Conservation (phyloP, 345 rosid genomes). For the Clarkia xantiana region DNA sequence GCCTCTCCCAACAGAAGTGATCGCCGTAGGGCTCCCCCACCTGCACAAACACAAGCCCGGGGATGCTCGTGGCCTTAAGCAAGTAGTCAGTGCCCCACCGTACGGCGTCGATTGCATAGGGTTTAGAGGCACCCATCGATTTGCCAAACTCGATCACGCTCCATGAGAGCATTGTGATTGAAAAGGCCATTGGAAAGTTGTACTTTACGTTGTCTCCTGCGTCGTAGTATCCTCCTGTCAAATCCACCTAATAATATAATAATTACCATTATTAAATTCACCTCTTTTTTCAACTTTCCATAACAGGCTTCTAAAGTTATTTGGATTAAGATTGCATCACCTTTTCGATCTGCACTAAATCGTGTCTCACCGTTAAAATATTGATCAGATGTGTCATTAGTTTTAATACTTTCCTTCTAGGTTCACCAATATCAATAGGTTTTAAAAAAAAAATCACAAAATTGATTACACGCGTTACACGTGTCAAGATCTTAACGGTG, state of each 20-base stretch:
- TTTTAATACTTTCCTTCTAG: too few relatives aligned
- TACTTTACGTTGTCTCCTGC: conserved; percentile 90
- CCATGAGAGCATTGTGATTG: conserved; percentile 74
- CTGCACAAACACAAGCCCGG: conserved; percentile 33
- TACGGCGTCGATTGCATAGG: conserved; percentile 36
- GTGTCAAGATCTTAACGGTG: too few relatives aligned
- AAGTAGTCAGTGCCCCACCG: conserved; percentile 77
- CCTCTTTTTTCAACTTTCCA: too few relatives aligned
- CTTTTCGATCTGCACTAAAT: too few relatives aligned
- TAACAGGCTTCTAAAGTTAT: too few relatives aligned
- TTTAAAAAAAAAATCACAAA: too few relatives aligned
- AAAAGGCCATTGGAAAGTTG: conserved; percentile 83
- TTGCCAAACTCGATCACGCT: conserved; percentile 47
- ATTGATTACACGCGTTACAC: too few relatives aligned
- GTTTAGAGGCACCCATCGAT: conserved; percentile 30
- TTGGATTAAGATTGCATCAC: too few relatives aligned
- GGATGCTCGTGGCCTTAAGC: conserved; percentile 55
- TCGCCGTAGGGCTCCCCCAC: conserved; percentile 55
- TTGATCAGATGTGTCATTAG: too few relatives aligned
- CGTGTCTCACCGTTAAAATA: too few relatives aligned
- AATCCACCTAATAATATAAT: conserved; percentile 38
- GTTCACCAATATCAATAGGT: too few relatives aligned
- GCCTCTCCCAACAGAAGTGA: conserved; percentile 84
- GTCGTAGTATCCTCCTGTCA: conserved; percentile 88
- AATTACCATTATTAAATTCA: too few relatives aligned